Conservation (phyloP, 345 rosid genomes). For the Capsella bursapastoris region DNA sequence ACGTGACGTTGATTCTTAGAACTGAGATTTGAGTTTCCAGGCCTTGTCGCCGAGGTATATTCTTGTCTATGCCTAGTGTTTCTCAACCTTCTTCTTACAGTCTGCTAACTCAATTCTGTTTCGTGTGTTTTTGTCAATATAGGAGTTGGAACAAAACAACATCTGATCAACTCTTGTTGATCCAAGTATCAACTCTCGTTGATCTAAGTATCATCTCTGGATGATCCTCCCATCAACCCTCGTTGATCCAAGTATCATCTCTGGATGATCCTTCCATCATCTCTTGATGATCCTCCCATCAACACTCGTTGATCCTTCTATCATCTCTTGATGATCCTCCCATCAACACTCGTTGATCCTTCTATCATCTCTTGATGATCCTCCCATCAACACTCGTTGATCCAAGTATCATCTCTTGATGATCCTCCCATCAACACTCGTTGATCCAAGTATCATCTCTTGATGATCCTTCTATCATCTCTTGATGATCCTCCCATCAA, state of each 20-base stretch:
- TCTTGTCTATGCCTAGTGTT: no score
- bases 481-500: neutral
- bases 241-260: neutral
- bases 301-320: neutral
- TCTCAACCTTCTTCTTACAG: no score
- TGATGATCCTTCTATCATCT: no score
- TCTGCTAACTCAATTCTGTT: no score
- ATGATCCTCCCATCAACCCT: neutral
- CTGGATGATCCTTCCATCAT: neutral
- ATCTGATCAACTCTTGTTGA: neutral
- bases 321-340: neutral
- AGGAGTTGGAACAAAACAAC: no score
- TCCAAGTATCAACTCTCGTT: neutral
- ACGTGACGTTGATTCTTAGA: no score
- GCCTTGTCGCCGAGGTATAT: no score
- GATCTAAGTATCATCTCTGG: neutral
- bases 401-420: no score
- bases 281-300: neutral
- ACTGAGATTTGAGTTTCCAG: no score
- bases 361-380: no score
- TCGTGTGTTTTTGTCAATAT: no score
- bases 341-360: neutral
- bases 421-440: neutral
- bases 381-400: neutral
- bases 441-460: neutral